Percentiles rank a stretch among this genome's conserved stretches.
Conservation (phyloP, 2,329 filamentous ascomycete genomes). For the Celoporthe dispersa region DNA sequence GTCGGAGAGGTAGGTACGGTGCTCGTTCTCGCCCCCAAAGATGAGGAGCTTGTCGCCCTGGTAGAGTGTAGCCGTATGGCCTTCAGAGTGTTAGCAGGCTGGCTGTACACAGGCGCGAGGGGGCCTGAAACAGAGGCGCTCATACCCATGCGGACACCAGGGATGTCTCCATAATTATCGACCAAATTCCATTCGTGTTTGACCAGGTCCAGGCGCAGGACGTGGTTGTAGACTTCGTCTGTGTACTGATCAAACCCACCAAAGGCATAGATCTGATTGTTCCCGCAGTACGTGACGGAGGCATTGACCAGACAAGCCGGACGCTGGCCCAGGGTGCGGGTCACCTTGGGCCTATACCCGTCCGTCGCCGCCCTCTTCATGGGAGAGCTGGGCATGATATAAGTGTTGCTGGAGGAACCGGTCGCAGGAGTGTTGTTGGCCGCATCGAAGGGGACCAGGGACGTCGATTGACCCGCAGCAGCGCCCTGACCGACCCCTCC, state of each 20-base stretch:
- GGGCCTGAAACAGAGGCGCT: not conserved
- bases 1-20: constrained; percentile 92
- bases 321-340: constrained; percentile 75
- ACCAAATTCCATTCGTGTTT: constrained; percentile 94
- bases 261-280: constrained; percentile 97
- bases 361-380: constrained; percentile 70
- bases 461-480: constrained; percentile 39
- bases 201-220: constrained; percentile 83
- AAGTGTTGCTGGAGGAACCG: constrained; percentile 71
- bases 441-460: constrained; percentile 34
- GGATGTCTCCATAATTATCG: constrained; percentile 98
- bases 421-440: constrained; percentile 47
- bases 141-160: constrained; percentile 93
- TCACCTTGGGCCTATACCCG: constrained; percentile 84
- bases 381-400: constrained; percentile 88
- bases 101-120: not conserved
- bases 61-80: constrained; percentile 93
- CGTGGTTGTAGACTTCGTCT: constrained; percentile 98
- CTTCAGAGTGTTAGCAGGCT: constrained; percentile 49
- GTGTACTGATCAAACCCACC: constrained; percentile 99
- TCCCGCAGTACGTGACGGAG: constrained; percentile 97
- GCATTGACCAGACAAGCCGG: constrained; percentile 97
- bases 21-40: constrained; percentile 97
- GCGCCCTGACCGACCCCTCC: constrained; percentile 30
- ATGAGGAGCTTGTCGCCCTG: constrained; percentile 94